Base-by-base conservation (phyloP, 768 basidiomycete species). In the Suillus tomentosus region DNA sequence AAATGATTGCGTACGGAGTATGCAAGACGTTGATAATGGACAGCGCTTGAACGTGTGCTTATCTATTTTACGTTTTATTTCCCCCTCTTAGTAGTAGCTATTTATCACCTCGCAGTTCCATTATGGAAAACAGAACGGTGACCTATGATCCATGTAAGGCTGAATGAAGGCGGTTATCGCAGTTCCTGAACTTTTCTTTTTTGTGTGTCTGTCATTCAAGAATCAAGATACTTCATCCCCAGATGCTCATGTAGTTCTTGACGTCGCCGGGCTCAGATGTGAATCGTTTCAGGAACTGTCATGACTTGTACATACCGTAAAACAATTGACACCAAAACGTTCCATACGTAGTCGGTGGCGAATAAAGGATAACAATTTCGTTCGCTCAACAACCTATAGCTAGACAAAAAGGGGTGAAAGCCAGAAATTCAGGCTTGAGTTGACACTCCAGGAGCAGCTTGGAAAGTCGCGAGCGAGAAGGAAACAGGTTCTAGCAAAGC, bases 401-500 rank as follows among this genome's bases (percentile, higher is more conserved):
- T 31, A 31, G 22, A 40, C 15, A 27, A 57, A 57, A 24, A 13
- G 22, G 24, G n/a, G 24, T 11, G 37, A 56, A 57, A 39, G 15
- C 15, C 22, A 22, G 37, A 57, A 40, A 3, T 58, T 42, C 17
- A 58, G 1, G 24, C 24, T 24, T 42, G 39, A 58, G 5, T 27
- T 19, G 22, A 24, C 8, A 58, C 24, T 17, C 57, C 17, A 42
- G 39, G 39, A 19, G 22, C 57, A 34, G 53, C 53, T n/a, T 54
- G 31, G 19, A 54, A 54, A 34, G 53, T 34, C n/a, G 31, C 31
- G 34, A 54, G 53, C 31, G 53, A 54, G 24, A 58, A 42, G 24
- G 57, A 40, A 58, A 19, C 39, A 58, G 57, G 9, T 42, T 58
- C 39, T 24, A 58, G 57, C 10, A 58, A 42, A 40, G 39, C 15